These are phyloP conservation scores for Penicillium sp. DNA, from an alignment of 2,329 filamentous ascomycete genomes.

Conservation along the genomic window DNA sequence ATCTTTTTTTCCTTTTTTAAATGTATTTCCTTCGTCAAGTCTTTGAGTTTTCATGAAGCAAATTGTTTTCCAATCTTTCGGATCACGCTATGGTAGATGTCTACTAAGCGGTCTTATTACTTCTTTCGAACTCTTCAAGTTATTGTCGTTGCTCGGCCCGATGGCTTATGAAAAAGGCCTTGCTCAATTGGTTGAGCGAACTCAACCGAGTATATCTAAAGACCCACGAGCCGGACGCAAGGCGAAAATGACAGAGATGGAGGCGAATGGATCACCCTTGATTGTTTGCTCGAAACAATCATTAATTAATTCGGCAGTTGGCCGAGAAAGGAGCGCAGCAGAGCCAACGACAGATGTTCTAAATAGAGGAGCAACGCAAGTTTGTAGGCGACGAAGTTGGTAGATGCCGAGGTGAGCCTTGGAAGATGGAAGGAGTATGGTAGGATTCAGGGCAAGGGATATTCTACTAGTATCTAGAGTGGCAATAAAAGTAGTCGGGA, in stretches of 20 bases:
- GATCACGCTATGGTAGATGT: neutral
- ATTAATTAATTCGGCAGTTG: neutral
- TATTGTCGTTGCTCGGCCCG: neutral
- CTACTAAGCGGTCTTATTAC: neutral
- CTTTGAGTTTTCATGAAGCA: conserved; percentile 1
- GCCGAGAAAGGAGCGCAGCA: neutral
- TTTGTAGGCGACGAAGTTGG: neutral
- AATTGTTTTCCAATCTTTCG: conserved; percentile 5
- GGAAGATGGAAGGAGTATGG: neutral
- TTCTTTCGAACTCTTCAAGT: neutral
- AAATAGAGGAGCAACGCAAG: neutral
- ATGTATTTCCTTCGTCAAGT: conserved; percentile 1
- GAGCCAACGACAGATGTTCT: neutral
- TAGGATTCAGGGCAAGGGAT: too few species aligned
- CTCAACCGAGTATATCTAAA: neutral
- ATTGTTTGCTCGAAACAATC: neutral
- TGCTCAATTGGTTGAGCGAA: neutral
- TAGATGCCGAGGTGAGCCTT: neutral
- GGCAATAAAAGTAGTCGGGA: neutral
- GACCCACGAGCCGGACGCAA: neutral
- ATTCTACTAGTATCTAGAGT: too few species aligned
- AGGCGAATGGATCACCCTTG: neutral
- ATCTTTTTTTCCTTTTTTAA: neutral
- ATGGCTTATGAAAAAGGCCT: neutral
- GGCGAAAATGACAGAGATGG: neutral